A percentile compares a stretch with the other conserved stretches of the same genome.
Evolutionary conservation across 306 rosid species (phyloP).

Genomic region (Vigna angularis): DNA sequence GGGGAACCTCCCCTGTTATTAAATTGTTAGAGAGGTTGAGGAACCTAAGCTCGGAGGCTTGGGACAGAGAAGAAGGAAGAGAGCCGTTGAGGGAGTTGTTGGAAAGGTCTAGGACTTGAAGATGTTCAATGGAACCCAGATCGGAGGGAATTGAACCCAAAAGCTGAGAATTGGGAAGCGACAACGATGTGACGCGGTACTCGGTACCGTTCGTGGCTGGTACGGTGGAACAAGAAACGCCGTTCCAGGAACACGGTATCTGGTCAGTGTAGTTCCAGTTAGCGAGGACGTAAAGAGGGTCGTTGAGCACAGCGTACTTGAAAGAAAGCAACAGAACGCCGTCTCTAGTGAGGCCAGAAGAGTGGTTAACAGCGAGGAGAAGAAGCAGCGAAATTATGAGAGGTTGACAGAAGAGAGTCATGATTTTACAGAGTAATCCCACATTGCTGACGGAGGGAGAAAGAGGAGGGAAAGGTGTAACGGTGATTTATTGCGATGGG

Average conservation of each 20-base stretch:
- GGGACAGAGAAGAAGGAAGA: conserved; percentile 63
- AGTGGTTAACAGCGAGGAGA: conserved; percentile 44
- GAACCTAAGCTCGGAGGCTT: conserved; percentile 57
- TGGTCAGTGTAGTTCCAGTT: conserved; percentile 66
- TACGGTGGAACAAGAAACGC: conserved; percentile 56
- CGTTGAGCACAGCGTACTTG: conserved; percentile 63
- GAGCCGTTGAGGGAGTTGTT: conserved; percentile 87
- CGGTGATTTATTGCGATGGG: conserved; percentile 54
- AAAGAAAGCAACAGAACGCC: conserved; percentile 72
- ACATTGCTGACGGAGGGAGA: conserved; percentile 55
- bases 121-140: conserved; percentile 70
- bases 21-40: conserved; percentile 69
- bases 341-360: conserved; percentile 57
- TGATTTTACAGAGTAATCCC: conserved; percentile 48
- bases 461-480: conserved; percentile 1
- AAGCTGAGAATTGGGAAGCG: conserved; percentile 72
- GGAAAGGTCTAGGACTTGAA: conserved; percentile 78
- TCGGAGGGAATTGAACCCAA: conserved; percentile 73
- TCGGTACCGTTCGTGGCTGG: conserved; percentile 2
- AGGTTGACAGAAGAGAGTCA: conserved; percentile 47
- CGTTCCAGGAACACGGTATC: conserved; percentile 87
- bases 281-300: conserved; percentile 56
- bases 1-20: conserved; percentile 67
- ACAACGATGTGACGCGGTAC: conserved; percentile 55
- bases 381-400: background rate